phyloP scores from a whole-genome alignment of 352 stramenopile species.

The Pythium aristosporum region DNA sequence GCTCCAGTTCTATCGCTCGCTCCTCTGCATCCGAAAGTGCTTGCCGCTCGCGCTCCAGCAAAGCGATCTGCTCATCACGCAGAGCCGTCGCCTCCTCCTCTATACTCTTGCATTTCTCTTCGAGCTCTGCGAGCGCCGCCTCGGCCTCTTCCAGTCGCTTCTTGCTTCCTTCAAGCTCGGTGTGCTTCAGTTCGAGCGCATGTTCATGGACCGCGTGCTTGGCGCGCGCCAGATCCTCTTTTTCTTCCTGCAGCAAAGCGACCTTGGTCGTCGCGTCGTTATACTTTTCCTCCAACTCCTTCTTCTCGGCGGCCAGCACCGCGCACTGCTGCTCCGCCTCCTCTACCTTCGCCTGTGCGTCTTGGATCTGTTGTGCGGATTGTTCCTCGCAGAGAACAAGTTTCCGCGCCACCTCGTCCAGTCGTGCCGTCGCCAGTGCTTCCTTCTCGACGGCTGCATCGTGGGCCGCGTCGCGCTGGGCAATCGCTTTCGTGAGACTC shows the following conservation, averaged over 20 bases:
- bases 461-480: background rate
- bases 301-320: background rate
- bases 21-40: background rate
- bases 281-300: background rate
- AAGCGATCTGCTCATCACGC: background rate
- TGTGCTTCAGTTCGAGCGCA: constrained; percentile 12
- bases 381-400: constrained; percentile 41
- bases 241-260: constrained; percentile 10
- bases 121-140: background rate
- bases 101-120: background rate
- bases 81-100: background rate
- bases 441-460: constrained; percentile 7
- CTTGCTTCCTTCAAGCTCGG: constrained; percentile 26
- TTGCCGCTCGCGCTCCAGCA: background rate
- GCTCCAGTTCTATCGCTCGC: background rate
- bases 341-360: background rate
- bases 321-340: constrained; percentile 4
- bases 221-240: constrained; percentile 2
- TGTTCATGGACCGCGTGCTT: constrained; percentile 13
- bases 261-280: background rate
- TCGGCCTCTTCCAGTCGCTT: background rate
- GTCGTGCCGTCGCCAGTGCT: background rate
- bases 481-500: constrained; percentile 16
- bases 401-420: constrained; percentile 28
- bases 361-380: constrained; percentile 34